Base-by-base conservation (phyloP, 129 eudicot species). In the Glebionis coronaria region DNA sequence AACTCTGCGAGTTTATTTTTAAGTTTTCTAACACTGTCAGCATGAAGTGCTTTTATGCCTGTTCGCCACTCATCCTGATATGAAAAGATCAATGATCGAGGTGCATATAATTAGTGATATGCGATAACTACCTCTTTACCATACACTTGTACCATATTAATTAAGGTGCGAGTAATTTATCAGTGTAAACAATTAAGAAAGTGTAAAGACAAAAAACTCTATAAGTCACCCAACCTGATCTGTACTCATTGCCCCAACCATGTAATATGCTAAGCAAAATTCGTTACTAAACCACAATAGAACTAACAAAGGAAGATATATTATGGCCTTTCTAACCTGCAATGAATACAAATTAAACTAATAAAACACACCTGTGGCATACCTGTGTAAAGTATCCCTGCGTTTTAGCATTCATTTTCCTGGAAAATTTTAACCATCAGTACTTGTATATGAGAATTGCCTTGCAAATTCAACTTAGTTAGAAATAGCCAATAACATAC, bases 301-400 rank as follows among this genome's bases (percentile, higher is more conserved):
- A 38, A 4, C 38, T 29, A 40, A 38, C 19, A 70, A 27, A 10
- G 12, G 14, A 49, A 31, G 50, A 19, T 20, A 4, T 18, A n/a
- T n/a, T n/a, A n/a, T n/a, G n/a, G n/a, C n/a, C n/a, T n/a, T n/a
- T n/a, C n/a, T 40, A 40, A 40, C 13, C 71, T 25, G 50, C 56
- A 16, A 44, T 19, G 42, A 38, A 54, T 29, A 54, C 0, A 20
- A 35, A 71, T 9, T 60, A 21, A n/a, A n/a, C n/a, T n/a, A n/a
- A 46, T 38, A 58, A 58, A 35, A 71, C 74, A 78, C 76, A 77
- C 76, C 70, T 64, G 68, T 61, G 65, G 68, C 81, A 67, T 80
- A 91, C 97, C 93, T 69, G 83, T 20, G 87, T 88, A 63, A 88
- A 91, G 75, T 91, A 91, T 59, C 97, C 97, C 79, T 91, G 97